Percentiles rank a stretch among this genome's conserved stretches.
Evolutionary conservation across 1,139 yeast species (phyloP).

Genomic region (Fermentozyma sake): DNA sequence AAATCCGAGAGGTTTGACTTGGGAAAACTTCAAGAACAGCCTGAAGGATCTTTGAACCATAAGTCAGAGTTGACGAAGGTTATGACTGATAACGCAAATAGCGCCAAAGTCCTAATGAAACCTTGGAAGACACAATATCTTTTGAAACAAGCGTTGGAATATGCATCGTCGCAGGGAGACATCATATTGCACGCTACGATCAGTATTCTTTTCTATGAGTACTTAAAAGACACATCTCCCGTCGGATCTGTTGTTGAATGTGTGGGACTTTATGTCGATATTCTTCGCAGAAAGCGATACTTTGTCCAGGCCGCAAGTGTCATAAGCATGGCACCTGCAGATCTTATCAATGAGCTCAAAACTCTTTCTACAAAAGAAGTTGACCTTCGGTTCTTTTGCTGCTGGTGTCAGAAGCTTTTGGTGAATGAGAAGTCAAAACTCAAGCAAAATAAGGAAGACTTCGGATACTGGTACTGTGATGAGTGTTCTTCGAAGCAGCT

Average conservation of each 20-base stretch:
- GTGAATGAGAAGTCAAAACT: constrained; percentile 51
- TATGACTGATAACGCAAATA: constrained; percentile 10
- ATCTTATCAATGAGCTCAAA: constrained; percentile 34
- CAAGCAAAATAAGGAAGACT: constrained; percentile 15
- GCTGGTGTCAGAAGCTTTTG: constrained; percentile 58
- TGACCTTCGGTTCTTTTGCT: constrained; percentile 62
- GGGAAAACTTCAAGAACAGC: too few species aligned
- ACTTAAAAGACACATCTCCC: constrained; percentile 16
- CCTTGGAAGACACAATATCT: constrained; percentile 34
- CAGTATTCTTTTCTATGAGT: constrained; percentile 50
- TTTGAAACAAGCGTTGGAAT: constrained; percentile 44
- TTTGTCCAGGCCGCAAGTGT: constrained; percentile 60
- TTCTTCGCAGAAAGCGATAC: constrained; percentile 47
- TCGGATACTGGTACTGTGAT: constrained; percentile 86
- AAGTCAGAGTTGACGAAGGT: constrained; percentile 31
- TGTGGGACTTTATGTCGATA: constrained; percentile 54
- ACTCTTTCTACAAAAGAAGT: constrained; percentile 51
- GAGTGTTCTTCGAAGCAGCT: constrained; percentile 57
- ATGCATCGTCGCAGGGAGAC: constrained; percentile 62
- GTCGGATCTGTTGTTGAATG: constrained; percentile 44
- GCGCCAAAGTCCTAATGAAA: constrained; percentile 4
- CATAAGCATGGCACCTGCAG: constrained; percentile 41
- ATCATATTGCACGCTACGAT: constrained; percentile 58
- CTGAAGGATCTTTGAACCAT: too few species aligned
- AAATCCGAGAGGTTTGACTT: too few species aligned